These are phyloP conservation scores for Rhododendron vialii DNA, from an alignment of 148 eudicot genomes.

Conservation along the genomic window DNA sequence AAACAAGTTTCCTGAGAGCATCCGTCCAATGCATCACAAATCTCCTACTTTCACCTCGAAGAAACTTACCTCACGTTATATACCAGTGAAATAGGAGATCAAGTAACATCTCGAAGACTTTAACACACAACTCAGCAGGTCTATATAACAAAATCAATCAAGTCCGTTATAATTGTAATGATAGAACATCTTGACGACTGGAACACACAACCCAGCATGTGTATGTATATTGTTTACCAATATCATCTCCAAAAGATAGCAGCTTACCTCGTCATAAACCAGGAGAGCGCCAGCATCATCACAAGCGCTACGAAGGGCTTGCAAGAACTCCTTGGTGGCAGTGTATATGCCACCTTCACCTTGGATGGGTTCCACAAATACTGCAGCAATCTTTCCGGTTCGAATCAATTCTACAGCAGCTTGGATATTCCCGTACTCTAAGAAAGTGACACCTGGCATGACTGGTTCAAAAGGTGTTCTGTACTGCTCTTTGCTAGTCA, in stretches of 20 bases:
- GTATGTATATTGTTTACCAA: background rate
- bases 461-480: constrained; percentile 83
- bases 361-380: constrained; percentile 93
- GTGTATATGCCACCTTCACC: constrained; percentile 95
- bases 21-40: background rate
- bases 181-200: background rate
- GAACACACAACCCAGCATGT: background rate
- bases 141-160: background rate
- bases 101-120: background rate
- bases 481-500: constrained; percentile 93
- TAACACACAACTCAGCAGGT: background rate
- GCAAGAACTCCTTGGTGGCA: constrained; percentile 80
- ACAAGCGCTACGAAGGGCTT: constrained; percentile 66
- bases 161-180: background rate
- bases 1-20: background rate
- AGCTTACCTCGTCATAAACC: constrained; percentile 82
- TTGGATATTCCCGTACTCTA: constrained; percentile 66
- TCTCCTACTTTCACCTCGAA: background rate
- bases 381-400: constrained; percentile 76
- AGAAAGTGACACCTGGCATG: constrained; percentile 87
- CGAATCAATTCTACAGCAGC: constrained; percentile 57
- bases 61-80: background rate
- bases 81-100: background rate
- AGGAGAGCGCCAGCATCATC: constrained; percentile 72
- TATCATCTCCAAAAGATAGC: background rate